Percentiles rank a stretch among this genome's conserved stretches.
Evolutionary conservation across 306 rosid species (phyloP).

Genomic region (Citrullus amarus): DNA sequence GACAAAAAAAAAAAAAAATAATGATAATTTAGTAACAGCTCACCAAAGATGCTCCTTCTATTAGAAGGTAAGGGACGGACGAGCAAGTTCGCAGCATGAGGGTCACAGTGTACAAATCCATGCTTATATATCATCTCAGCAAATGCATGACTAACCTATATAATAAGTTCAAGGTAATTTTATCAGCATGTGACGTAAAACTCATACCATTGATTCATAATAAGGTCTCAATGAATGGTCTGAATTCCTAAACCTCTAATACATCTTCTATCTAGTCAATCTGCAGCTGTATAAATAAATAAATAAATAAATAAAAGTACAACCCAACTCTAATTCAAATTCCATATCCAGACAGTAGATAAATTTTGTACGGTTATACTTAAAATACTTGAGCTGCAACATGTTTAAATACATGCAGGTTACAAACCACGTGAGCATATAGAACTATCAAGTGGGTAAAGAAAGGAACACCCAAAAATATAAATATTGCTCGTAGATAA

Average conservation of each 20-base stretch:
- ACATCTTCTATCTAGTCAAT: neutral
- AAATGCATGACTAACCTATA: constrained; percentile 84
- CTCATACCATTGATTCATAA: neutral
- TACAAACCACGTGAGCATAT: neutral
- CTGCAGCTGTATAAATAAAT: neutral
- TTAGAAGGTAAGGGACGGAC: constrained; percentile 75
- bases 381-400: neutral
- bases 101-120: constrained; percentile 98
- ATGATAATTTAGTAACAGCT: constrained; percentile 10
- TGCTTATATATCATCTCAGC: constrained; percentile 99
- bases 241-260: neutral
- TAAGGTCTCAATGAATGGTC: neutral
- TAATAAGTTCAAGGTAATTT: constrained; percentile 7
- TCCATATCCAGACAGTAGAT: neutral
- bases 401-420: neutral
- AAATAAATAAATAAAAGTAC: neutral
- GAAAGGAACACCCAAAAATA: neutral
- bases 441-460: neutral
- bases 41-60: constrained; percentile 55
- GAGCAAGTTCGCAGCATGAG: constrained; percentile 86
- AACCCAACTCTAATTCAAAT: neutral
- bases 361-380: neutral
- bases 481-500: neutral
- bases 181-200: neutral
- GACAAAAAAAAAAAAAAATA: neutral